Conservation (phyloP, 2,329 filamentous ascomycete genomes). For the Venturia nashicola region DNA sequence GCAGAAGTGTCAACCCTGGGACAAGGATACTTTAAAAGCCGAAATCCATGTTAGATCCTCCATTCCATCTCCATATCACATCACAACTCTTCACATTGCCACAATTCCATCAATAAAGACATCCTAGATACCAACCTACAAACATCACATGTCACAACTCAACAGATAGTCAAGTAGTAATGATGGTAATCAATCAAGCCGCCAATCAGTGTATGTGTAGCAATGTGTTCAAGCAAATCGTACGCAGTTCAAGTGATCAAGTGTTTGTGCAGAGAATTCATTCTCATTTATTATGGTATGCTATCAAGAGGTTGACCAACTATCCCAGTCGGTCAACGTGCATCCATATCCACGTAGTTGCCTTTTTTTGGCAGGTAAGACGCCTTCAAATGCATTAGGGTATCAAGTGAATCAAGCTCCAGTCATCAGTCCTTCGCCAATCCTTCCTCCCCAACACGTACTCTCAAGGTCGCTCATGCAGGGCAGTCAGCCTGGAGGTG, state of each 20-base stretch:
- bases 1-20: too few relatives aligned
- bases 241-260: neutral
- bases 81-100: too few relatives aligned
- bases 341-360: neutral
- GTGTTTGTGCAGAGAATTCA: neutral
- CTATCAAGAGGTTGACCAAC: neutral
- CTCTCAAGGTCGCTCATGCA: neutral
- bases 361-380: neutral
- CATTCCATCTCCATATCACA: too few relatives aligned
- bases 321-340: neutral
- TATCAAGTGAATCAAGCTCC: neutral
- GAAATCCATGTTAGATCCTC: too few relatives aligned
- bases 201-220: neutral
- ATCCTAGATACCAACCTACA: neutral
- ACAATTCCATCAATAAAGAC: neutral
- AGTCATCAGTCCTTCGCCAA: neutral
- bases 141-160: neutral
- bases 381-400: neutral
- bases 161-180: neutral
- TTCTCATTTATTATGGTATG: neutral
- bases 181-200: neutral
- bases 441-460: neutral
- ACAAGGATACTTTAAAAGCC: too few relatives aligned
- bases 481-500: slow-evolving; percentile 94
- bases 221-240: neutral